Conservation (phyloP, 2,329 filamentous ascomycete species). For the Alternaria brassicae region DNA sequence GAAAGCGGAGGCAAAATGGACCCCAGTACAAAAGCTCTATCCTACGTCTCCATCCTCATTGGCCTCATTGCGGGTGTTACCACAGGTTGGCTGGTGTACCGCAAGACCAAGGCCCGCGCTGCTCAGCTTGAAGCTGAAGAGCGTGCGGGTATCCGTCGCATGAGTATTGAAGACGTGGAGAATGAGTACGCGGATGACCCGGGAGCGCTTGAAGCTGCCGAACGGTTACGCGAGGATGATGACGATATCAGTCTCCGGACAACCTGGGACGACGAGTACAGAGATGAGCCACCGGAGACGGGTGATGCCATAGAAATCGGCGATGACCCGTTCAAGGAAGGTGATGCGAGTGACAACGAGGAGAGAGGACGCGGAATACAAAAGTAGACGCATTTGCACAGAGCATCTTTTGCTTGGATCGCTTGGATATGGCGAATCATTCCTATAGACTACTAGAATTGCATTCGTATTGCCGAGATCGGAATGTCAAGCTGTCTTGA, state of each 20-base stretch:
- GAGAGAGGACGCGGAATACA: constrained; percentile 6
- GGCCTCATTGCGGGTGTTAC: constrained; percentile 73
- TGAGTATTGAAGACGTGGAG: constrained; percentile 46
- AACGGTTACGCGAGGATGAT: constrained; percentile 57
- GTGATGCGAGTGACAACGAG: constrained; percentile 46
- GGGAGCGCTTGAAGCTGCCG: constrained; percentile 50
- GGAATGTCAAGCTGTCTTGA: too few relatives aligned
- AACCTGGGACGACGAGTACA: constrained; percentile 55
- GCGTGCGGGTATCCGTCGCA: constrained; percentile 43
- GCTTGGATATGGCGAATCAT: not conserved
- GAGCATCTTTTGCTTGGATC: not conserved
- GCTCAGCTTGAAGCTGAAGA: constrained; percentile 57
- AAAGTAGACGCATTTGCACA: constrained; percentile 9
- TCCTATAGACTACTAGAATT: not conserved
- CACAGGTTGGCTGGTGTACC: constrained; percentile 87
- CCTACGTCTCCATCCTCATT: constrained; percentile 80
- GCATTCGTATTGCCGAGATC: not conserved
- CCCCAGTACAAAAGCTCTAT: constrained; percentile 75
- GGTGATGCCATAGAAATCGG: constrained; percentile 52
- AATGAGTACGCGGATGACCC: constrained; percentile 56
- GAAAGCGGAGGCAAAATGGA: constrained; percentile 86
- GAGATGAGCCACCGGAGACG: constrained; percentile 52
- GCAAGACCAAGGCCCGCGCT: constrained; percentile 61
- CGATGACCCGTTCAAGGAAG: constrained; percentile 55
- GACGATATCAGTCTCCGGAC: constrained; percentile 61